Percentiles rank a stretch among this genome's conserved stretches.
These are phyloP conservation scores for Candida ovalis DNA, from an alignment of 805 yeast species.

Conservation along the genomic window DNA sequence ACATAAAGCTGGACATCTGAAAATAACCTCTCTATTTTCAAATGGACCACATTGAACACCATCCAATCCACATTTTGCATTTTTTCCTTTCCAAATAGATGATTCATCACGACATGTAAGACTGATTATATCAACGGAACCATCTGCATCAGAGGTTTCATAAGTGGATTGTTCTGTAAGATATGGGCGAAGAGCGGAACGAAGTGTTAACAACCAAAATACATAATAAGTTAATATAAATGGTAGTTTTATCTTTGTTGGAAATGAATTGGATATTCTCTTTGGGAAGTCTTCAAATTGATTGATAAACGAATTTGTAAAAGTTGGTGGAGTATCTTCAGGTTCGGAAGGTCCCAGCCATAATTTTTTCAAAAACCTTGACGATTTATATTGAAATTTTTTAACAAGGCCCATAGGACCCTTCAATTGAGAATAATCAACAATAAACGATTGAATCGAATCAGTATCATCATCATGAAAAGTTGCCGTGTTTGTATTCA, in stretches of 20 bases:
- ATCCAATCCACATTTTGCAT: constrained; percentile 69
- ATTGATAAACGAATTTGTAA: constrained; percentile 23
- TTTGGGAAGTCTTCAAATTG: constrained; percentile 43
- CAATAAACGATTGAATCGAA: not conserved
- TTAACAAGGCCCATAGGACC: not conserved
- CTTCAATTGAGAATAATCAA: not conserved
- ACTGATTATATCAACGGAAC: constrained; percentile 32
- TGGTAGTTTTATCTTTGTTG: constrained; percentile 25
- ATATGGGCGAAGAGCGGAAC: constrained; percentile 41
- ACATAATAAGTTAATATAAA: constrained; percentile 37
- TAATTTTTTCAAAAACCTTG: constrained; percentile 19
- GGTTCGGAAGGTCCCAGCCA: constrained; percentile 58
- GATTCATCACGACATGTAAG: constrained; percentile 46
- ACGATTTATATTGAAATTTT: constrained; percentile 1
- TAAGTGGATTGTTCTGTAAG: constrained; percentile 39
- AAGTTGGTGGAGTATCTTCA: constrained; percentile 44
- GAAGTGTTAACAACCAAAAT: constrained; percentile 43
- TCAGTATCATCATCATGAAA: not conserved
- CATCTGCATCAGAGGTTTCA: constrained; percentile 10
- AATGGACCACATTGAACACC: constrained; percentile 57
- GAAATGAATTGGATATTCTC: constrained; percentile 30
- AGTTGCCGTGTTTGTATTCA: not conserved
- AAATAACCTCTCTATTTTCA: constrained; percentile 41
- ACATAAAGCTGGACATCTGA: constrained; percentile 88
- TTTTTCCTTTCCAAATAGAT: constrained; percentile 71